Conservation (phyloP, 2,329 filamentous ascomycete species). For the Claviceps maximensis region DNA sequence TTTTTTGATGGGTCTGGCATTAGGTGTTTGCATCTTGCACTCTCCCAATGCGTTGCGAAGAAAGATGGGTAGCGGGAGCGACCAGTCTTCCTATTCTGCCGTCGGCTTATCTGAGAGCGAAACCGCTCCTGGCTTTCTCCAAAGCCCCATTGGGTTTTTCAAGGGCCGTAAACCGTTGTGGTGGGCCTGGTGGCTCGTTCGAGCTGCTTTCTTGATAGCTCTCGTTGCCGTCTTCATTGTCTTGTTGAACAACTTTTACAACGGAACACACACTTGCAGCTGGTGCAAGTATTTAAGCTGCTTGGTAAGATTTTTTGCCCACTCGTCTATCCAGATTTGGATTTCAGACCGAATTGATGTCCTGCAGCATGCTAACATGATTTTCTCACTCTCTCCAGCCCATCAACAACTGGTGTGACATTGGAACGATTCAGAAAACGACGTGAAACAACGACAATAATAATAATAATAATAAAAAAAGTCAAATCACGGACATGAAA, state of each 20-base stretch:
- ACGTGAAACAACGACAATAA: neutral
- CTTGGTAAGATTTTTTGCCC: slow-evolving; percentile 48
- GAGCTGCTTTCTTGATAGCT: slow-evolving; percentile 64
- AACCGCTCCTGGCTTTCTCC: slow-evolving; percentile 40
- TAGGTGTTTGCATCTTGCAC: slow-evolving; percentile 78
- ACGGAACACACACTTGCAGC: slow-evolving; percentile 56
- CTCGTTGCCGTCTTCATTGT: slow-evolving; percentile 77
- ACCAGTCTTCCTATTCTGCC: slow-evolving; percentile 55
- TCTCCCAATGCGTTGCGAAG: slow-evolving; percentile 71
- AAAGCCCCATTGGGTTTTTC: slow-evolving; percentile 66
- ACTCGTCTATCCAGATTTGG: no score
- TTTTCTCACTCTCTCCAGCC: slow-evolving; percentile 26
- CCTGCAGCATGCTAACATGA: neutral
- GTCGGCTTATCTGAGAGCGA: slow-evolving; percentile 40
- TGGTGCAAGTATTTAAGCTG: slow-evolving; percentile 98
- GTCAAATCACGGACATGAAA: neutral
- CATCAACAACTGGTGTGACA: slow-evolving; percentile 55
- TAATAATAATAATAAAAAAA: no score
- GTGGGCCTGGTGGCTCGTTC: slow-evolving; percentile 95
- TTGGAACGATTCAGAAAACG: slow-evolving; percentile 22
- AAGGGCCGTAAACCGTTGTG: slow-evolving; percentile 83
- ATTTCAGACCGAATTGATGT: neutral
- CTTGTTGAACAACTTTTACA: slow-evolving; percentile 84
- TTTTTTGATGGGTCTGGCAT: slow-evolving; percentile 78
- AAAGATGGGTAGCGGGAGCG: slow-evolving; percentile 49